Conservation (phyloP, 2,329 filamentous ascomycete species). For the Stagonosporopsis vannaccii region DNA sequence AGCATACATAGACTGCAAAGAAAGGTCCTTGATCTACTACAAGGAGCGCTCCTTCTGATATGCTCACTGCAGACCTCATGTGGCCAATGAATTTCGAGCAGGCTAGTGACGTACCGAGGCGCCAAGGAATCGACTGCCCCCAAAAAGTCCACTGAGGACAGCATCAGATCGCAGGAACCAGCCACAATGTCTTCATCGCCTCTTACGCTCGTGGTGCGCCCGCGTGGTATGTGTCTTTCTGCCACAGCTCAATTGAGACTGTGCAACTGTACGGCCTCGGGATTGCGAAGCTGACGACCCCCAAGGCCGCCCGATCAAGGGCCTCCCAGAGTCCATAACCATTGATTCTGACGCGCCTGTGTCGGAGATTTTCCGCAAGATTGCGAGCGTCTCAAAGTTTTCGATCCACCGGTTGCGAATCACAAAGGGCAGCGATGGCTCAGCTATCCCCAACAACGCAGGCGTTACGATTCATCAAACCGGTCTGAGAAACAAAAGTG, state of each 20-base stretch:
- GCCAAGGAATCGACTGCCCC: conserved; percentile 18
- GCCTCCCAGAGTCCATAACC: conserved; percentile 64
- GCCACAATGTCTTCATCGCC: conserved; percentile 52
- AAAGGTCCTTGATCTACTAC: neutral
- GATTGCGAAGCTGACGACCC: conserved; percentile 10
- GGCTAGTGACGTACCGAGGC: conserved; percentile 20
- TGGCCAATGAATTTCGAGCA: conserved; percentile 7
- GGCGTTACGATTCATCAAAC: conserved; percentile 61
- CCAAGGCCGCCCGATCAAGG: conserved; percentile 67
- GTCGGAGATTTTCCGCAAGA: conserved; percentile 63
- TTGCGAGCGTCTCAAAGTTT: conserved; percentile 62
- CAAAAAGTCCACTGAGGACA: conserved; percentile 14
- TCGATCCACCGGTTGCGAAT: conserved; percentile 68
- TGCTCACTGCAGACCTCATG: neutral
- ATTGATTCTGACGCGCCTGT: conserved; percentile 60
- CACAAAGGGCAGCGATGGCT: conserved; percentile 70
- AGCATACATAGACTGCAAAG: neutral
- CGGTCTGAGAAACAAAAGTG: conserved; percentile 65
- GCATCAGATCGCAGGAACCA: conserved; percentile 5
- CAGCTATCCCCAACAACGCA: conserved; percentile 62
- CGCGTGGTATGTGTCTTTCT: conserved; percentile 49
- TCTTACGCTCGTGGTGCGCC: conserved; percentile 55
- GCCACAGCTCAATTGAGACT: conserved; percentile 7
- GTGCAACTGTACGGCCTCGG: conserved; percentile 3
- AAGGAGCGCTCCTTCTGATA: neutral